Base-by-base conservation (phyloP, 129 eudicot genomes). In the Lactuca saligna region DNA sequence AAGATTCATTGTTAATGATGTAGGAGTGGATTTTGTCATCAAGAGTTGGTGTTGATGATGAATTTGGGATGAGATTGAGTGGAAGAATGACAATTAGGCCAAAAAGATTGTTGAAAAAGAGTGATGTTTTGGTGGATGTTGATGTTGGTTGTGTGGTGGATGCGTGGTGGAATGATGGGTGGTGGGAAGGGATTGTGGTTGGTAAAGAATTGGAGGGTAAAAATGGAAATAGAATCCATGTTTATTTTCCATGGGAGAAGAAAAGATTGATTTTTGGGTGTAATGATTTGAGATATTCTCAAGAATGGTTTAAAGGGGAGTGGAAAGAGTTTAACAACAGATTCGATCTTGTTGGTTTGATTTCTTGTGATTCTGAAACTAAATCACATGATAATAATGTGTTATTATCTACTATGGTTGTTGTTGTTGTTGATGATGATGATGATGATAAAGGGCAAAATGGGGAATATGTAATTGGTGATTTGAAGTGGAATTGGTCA, bases 141-240 rank as follows among this genome's bases (percentile, higher is more conserved):
- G 60, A 72, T 11, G 70, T 76, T 16, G 97, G 95, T 63, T 77
- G 68, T 34, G 32, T 86, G 60, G 98, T 92, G 62, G 98, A 89
- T 80, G 98, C 78, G 17, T 92, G 96, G 96, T 73, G 88, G 88
- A 82, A 86, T 75, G 90, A 86, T 79, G 95, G 95, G 7, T 92
- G 98, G 98, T 91, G 98, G 95, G 98, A 91, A 82, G 98, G 98
- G 42, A 80, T 92, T 42, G 91, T 92, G 42, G 71, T 86, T 62
- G 78, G 66, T 41, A 89, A 83, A 77, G 86, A 89, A 72, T 80
- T 83, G 7, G 81, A 70, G 15, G 82, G 29, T 25, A 25, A 25
- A 25, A 25, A 83, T 51, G 62, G 38, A 4, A 35, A 63, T 51
- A 70, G 17, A 54, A 68, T 88, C 17, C 84, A 69, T 50, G 96